Evolutionary conservation across 192 early-diverging fungal species (phyloP), one percentile per base, ranked within the genome.

Genomic region (Gonapodya prolifera): DNA sequence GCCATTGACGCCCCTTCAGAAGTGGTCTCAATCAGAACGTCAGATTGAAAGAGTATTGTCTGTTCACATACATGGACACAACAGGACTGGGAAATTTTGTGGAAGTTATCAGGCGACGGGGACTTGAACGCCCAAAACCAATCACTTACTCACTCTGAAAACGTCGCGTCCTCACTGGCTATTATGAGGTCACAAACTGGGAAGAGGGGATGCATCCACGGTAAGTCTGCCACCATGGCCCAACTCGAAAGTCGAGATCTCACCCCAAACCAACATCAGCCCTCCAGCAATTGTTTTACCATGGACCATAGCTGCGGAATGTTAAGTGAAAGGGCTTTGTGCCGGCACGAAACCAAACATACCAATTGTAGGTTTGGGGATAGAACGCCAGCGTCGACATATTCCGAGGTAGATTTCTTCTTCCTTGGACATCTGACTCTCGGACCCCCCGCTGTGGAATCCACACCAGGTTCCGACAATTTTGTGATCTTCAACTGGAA

Each of bases 341-440:
- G 8, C 8, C 45, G 8, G 23, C 23, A 73, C 18, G 18, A 30
- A 2, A 18, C 18, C 71, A 32, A 32, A 18, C 71, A 16, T 8
- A 18, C 28, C 71, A 32, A 73, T 73, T 13, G 71, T 73, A 2
- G 71, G 71, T 29, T 73, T 73, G 2, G 71, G 71, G 29, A 73
- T 73, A 32, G 2, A 16, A 2, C 71, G 2, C 71, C 71, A 73
- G 31, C 71, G 71, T 2, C 71, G 71, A 73, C 71, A 73, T 8
- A 73, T 30, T 18, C 71, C 71, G 28, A 73, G 71, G 31, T 73
- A 73, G 31, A 73, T 73, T 73, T 73, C 71, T 32, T 73, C 71
- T 73, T 73, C 71, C 31, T 32, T 73, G 71, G 2, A 16, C 71
- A 73, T 73, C 8, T 73, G 71, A 2, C 31, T 8, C 71, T 73